Base-by-base conservation (phyloP, 2,329 filamentous ascomycete species). In the Neonectria punicea region DNA sequence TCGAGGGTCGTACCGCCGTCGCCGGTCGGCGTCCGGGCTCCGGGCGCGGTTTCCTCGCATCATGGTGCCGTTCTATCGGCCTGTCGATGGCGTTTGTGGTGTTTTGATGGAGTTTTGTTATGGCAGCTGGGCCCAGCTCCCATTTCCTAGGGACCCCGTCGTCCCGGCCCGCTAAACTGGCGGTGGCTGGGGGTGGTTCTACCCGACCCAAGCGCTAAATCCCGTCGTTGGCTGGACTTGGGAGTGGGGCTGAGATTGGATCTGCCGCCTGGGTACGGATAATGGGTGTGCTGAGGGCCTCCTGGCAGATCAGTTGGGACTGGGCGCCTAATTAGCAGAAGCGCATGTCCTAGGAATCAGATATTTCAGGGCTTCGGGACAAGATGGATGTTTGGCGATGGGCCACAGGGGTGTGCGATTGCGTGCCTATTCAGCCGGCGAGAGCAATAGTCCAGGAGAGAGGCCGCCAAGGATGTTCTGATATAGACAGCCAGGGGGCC, bases 31-130 rank as follows among this genome's bases (percentile, higher is more conserved):
- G 72, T 87, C 86, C 61, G 84, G 84, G 79, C 85, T 87, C 80
- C 85, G 83, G 74, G 83, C 84, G 77, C 85, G 85, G 78, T 82
- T 80, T 75, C 84, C 82, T 80, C 83, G 81, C 84, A 86, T 84
- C 84, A 85, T 87, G 76, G 75, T 80, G 70, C 70, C 74, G 74
- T 69, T 70, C 61, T 65, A 70, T 65, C 73, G 67, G 61, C 62
- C 67, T 69, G 67, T 67, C 69, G 68, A 66, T 69, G 65, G 58
- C 61, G 66, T 65, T 44, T 50, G 47, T 54, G 58, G 68, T 70
- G 69, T 71, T 71, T 72, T 70, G 71, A 68, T 69, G 69, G 62
- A 71, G 73, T 75, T 75, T 75, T 75, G 73, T 74, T 75, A 74
- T 74, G 67, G 66, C 67, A 67, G 63, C 70, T 70, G 53, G 58